Conservation (phyloP, 2,329 filamentous ascomycete genomes). For the Aspergillus pseudonomiae region DNA sequence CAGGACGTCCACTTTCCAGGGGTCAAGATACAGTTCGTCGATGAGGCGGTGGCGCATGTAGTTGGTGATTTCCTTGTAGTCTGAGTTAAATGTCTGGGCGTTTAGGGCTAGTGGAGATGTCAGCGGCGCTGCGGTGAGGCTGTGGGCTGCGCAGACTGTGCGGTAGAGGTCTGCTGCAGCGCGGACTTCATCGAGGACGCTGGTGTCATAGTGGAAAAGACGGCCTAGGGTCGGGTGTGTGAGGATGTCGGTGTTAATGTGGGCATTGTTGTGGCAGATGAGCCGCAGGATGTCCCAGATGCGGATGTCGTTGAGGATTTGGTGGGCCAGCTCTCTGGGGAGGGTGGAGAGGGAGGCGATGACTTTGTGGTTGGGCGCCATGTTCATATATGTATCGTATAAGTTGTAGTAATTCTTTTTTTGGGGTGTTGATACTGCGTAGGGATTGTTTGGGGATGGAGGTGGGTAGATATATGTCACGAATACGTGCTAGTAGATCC, state of each 20-base stretch:
- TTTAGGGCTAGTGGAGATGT: background rate
- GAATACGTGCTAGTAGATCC: too few relatives aligned
- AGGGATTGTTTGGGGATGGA: too few relatives aligned
- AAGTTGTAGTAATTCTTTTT: too few relatives aligned
- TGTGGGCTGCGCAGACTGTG: background rate
- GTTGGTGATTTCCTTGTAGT: background rate
- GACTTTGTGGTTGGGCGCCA: background rate
- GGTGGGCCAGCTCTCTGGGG: conserved; percentile 23
- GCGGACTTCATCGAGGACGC: background rate
- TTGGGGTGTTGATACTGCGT: too few relatives aligned
- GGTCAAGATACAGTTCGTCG: background rate
- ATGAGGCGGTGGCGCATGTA: background rate
- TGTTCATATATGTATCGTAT: background rate
- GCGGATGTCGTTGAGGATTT: conserved; percentile 26
- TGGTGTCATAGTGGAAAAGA: too few relatives aligned
- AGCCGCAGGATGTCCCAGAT: conserved; percentile 23
- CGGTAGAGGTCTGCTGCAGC: background rate
- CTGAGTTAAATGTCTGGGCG: background rate
- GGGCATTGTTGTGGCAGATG: conserved; percentile 9
- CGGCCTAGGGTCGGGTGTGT: conserved; percentile 4
- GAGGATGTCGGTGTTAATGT: conserved; percentile 13
- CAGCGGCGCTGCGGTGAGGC: background rate
- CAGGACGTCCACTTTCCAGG: background rate
- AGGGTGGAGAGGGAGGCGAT: conserved; percentile 12
- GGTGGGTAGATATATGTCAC: too few relatives aligned